Evolutionary conservation across 208 protist genomes (phyloP).

Genomic region (Wallacemonas sp.): DNA sequence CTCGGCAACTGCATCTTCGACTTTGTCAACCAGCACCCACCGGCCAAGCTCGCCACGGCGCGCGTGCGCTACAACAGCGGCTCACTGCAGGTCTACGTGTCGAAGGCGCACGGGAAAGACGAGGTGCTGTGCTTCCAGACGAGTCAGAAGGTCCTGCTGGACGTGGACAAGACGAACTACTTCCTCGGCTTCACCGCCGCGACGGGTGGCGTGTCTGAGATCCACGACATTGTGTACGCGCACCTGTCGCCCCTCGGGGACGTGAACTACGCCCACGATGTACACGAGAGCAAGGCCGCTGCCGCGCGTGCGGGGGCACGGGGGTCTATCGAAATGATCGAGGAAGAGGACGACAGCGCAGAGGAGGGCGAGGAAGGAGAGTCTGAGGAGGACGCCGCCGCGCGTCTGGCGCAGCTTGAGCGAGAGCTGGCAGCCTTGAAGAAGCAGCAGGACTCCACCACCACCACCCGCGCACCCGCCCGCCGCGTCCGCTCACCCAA

Average conservation of each 20-base stretch:
- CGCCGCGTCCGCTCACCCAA: neutral
- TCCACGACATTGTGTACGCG: conserved; percentile 79
- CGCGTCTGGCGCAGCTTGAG: conserved; percentile 35
- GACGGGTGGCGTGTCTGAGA: conserved; percentile 54
- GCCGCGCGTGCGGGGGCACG: neutral
- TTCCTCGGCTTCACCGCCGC: conserved; percentile 71
- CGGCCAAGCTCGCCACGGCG: conserved; percentile 32
- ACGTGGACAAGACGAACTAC: conserved; percentile 22
- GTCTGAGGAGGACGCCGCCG: neutral
- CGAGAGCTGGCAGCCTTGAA: conserved; percentile 37
- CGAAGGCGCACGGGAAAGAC: conserved; percentile 29
- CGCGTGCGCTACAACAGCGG: conserved; percentile 52
- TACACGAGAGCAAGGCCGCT: conserved; percentile 24
- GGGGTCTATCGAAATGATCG: neutral
- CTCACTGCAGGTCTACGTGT: conserved; percentile 43
- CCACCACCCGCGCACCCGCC: neutral
- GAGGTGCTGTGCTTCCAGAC: conserved; percentile 52
- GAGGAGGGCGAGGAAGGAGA: neutral
- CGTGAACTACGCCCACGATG: conserved; percentile 57
- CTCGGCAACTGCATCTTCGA: conserved; percentile 55
- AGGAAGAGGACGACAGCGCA: neutral
- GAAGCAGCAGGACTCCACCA: conserved; percentile 9
- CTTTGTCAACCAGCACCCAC: conserved; percentile 28
- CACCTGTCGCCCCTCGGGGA: conserved; percentile 52
- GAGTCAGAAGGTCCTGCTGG: conserved; percentile 27